These are phyloP conservation scores for Aspergillus uvarum DNA, from an alignment of 2,329 filamentous ascomycete genomes.

Conservation along the genomic window DNA sequence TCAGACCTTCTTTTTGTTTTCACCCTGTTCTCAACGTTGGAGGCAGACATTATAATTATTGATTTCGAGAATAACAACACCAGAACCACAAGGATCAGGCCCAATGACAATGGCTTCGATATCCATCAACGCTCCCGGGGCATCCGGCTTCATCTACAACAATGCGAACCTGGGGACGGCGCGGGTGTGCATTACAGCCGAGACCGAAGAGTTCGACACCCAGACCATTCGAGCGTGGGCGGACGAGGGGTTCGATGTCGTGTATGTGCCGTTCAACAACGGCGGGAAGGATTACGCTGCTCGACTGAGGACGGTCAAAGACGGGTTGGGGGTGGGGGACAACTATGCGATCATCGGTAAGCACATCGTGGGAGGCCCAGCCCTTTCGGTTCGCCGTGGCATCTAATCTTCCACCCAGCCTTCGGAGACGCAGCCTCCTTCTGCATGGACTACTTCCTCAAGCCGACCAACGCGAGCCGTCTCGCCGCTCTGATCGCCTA, in stretches of 20 bases:
- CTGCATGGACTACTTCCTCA: slow-evolving; percentile 58
- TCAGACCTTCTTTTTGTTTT: not conserved
- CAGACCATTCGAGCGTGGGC: slow-evolving; percentile 56
- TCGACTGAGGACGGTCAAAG: slow-evolving; percentile 52
- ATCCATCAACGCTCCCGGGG: slow-evolving; percentile 34
- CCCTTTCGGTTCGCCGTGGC: not conserved
- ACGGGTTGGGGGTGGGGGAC: slow-evolving; percentile 57
- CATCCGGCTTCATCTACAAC: slow-evolving; percentile 36
- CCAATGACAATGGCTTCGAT: slow-evolving; percentile 30
- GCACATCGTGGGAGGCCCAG: slow-evolving; percentile 7
- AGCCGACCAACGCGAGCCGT: slow-evolving; percentile 52
- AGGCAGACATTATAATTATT: not conserved
- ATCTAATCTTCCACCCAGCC: slow-evolving; percentile 40
- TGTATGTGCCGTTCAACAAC: slow-evolving; percentile 57
- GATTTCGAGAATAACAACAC: not conserved
- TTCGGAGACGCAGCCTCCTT: slow-evolving; percentile 62
- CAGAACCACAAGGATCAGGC: not conserved
- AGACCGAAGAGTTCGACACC: slow-evolving; percentile 51
- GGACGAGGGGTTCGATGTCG: slow-evolving; percentile 60
- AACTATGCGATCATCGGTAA: slow-evolving; percentile 63
- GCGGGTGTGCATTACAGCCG: slow-evolving; percentile 35
- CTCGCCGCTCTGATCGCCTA: slow-evolving; percentile 63
- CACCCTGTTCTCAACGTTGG: not conserved
- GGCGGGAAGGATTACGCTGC: slow-evolving; percentile 52
- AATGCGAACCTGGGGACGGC: slow-evolving; percentile 32